Percentiles rank a stretch among this genome's conserved stretches.
Evolutionary conservation across 495 filamentous ascomycete species (phyloP).

Genomic region (Aspergillus bridgeri): DNA sequence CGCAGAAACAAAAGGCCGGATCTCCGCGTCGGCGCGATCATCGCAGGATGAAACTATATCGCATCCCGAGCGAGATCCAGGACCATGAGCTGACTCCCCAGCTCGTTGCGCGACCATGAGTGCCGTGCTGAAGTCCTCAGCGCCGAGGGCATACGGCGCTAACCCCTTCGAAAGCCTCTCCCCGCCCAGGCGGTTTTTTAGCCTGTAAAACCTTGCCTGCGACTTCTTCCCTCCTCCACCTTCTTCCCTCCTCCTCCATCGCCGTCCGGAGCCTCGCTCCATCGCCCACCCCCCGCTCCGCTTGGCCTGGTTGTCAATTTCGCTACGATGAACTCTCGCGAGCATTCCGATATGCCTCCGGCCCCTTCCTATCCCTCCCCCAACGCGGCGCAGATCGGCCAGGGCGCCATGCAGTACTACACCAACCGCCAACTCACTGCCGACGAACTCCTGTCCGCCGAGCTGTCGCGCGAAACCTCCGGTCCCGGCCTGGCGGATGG

Average conservation of each 20-base stretch:
- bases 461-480: slow-evolving; percentile 45
- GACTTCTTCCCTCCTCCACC: slow-evolving; percentile 35
- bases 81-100: slow-evolving; percentile 7
- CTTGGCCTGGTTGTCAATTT: slow-evolving; percentile 9
- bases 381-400: slow-evolving; percentile 47
- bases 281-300: slow-evolving; percentile 27
- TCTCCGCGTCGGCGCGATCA: slow-evolving; percentile 40
- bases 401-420: slow-evolving; percentile 47
- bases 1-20: slow-evolving; percentile 50
- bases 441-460: slow-evolving; percentile 45
- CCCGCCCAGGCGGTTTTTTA: slow-evolving; percentile 38
- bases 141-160: slow-evolving; percentile 37
- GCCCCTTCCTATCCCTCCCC: slow-evolving; percentile 47
- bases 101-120: slow-evolving; percentile 33
- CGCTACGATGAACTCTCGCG: slow-evolving; percentile 42
- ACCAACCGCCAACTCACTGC: slow-evolving; percentile 45
- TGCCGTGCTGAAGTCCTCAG: slow-evolving; percentile 31
- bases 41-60: slow-evolving; percentile 35
- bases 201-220: slow-evolving; percentile 41
- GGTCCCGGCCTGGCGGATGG: slow-evolving; percentile 41
- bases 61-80: slow-evolving; percentile 10
- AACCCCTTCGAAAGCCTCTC: slow-evolving; percentile 39
- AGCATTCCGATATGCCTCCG: slow-evolving; percentile 48
- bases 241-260: slow-evolving; percentile 19
- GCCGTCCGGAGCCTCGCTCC: slow-evolving; percentile 27